Evolutionary conservation across 352 stramenopile genomes (phyloP), one percentile per base, ranked within the genome.

Genomic region (Globisporangium middletonii): DNA sequence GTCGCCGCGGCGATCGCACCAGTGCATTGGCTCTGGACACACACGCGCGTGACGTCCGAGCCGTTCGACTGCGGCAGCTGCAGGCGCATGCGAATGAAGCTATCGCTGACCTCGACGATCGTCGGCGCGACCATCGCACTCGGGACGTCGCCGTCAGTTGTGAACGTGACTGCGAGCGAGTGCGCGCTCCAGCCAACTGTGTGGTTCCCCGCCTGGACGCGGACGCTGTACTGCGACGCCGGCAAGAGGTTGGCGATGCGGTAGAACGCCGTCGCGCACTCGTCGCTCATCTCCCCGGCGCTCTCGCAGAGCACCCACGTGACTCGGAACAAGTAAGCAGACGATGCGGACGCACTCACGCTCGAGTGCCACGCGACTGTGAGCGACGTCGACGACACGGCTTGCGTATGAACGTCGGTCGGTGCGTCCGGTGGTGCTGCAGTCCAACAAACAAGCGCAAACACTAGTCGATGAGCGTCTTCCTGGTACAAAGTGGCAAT

Each of bases 191-290:
- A 83, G 0, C 77, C 77, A 16, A 79, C 60, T 0, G 58, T 67
- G 57, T 68, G 66, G 30, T 83, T 85, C 6, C 74, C 74, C 1
- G 74, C 71, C 38, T 79, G 71, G 0, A 87, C 68, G 1, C 27
- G 51, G 6, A 84, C 61, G 1, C 65, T 45, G 51, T 87, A 87
- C 30, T 56, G 33, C 6, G 74, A 70, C 16, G 77, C 72, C 4
- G 77, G 74, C 42, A 83, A 55, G 5, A 87, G 33, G 33, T 77
- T 72, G 19, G 47, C 33, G 18, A 87, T 67, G 6, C 64, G 64
- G 41, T 65, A 79, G 13, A 33, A 49, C 2, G 60, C 33, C 2
- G 44, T 46, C 0, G 42, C 47, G 51, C 69, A 83, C 19, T 70
- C 69, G 6, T 62, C 64, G 4, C 54, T 59, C 30, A 52, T 60